Evolutionary conservation across 805 yeast species (phyloP).

Genomic region (Tetrapisispora arboricola): DNA sequence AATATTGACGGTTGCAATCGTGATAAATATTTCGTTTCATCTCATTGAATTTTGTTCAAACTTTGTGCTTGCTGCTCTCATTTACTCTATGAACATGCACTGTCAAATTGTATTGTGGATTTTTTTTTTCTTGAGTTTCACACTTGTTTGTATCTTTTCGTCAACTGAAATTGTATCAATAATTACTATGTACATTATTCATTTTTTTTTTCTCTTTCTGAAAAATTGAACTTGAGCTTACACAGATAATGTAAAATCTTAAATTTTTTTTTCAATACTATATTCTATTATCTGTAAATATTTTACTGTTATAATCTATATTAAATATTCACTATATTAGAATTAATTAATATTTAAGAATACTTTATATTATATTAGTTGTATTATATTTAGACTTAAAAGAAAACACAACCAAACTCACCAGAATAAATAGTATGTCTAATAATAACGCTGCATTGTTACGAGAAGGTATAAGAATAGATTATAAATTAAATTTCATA

Average conservation of each 20-base stretch:
- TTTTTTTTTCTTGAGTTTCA: too few species aligned
- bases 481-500: background rate
- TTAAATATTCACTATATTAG: background rate
- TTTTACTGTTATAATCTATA: slow-evolving; percentile 1
- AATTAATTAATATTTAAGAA: background rate
- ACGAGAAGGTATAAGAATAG: background rate
- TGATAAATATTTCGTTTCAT: too few species aligned
- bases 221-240: background rate
- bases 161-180: too few species aligned
- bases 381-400: background rate
- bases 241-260: background rate
- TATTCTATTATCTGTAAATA: background rate
- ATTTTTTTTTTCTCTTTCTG: too few species aligned
- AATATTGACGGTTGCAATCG: too few species aligned
- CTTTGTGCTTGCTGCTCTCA: too few species aligned
- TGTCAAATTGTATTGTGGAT: too few species aligned
- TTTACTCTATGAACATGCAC: too few species aligned
- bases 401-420: slow-evolving; percentile 12
- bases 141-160: background rate
- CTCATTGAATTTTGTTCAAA: too few species aligned
- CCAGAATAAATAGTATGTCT: slow-evolving; percentile 26
- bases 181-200: background rate
- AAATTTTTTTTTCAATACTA: background rate
- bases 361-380: background rate
- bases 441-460: background rate